Evolutionary conservation across 108 stramenopile genomes (phyloP), one percentile per base, ranked within the genome.

Genomic region (Craspedostauros australis): DNA sequence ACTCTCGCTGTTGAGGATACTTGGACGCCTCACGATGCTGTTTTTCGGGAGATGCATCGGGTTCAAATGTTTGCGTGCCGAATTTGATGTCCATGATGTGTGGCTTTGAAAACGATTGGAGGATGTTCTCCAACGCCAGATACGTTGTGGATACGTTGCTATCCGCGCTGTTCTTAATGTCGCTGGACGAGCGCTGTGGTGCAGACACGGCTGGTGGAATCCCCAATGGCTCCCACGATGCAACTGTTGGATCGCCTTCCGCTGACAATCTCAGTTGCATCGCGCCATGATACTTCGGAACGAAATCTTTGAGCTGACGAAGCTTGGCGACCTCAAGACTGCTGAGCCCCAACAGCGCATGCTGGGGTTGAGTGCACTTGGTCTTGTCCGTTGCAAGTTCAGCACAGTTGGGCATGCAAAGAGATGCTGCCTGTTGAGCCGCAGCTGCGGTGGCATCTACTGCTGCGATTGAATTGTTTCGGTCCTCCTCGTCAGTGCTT

Each of bases 21-120:
- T 93, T 93, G 14, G 42, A 29, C 6, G 20, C 42, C 52, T 93
- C 85, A 25, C 71, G 43, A n/a, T 9, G 20, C 65, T 75, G 63
- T 50, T 93, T 93, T 21, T 77, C 74, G 11, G 47, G 19, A 4
- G 79, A 47, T 18, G 82, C 82, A 42, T 77, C 54, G 14, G 88
- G 91, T 52, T 93, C 91, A 41, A 70, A 93, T 0, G 88, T 73
- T 62, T 82, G 80, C 9, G 70, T 72, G 15, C 91, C 91, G 70
- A 93, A 85, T 67, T 93, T 93, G 28, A 93, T 43, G 54, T 93
- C 91, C 46, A 93, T 73, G 9, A 88, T 73, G 53, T 81, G 85
- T 2, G 91, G 86, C 34, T 78, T 61, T 21, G 34, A 24, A 50
- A 78, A 89, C 33, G 54, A 57, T 23, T 34, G 23, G 9, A 84